Conservation (phyloP, 352 stramenopile genomes). For the Elongisporangium prolatum region DNA sequence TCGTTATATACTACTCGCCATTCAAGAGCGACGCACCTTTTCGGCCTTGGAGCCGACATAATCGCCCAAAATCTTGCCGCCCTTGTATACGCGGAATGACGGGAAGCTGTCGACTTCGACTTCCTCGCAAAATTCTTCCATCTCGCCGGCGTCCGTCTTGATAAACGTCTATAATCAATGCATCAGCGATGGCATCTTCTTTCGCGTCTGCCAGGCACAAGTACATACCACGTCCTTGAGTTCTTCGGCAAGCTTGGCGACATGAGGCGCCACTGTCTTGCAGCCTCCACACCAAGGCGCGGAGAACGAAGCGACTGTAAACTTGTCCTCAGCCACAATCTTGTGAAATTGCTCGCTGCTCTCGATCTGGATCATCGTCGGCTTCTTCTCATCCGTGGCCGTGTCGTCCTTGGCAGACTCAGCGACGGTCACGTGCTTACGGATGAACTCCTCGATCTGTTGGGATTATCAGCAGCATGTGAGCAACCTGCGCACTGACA, state of each 20-base stretch:
- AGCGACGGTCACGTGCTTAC: slow-evolving; percentile 20
- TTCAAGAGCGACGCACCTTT: slow-evolving; percentile 34
- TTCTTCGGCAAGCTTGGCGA: slow-evolving; percentile 48
- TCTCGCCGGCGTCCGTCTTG: slow-evolving; percentile 49
- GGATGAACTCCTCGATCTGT: slow-evolving; percentile 63
- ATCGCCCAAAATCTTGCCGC: slow-evolving; percentile 47
- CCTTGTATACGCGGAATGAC: slow-evolving; percentile 73
- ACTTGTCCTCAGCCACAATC: slow-evolving; percentile 22
- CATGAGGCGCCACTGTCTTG: slow-evolving; percentile 51
- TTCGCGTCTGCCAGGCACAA: background rate
- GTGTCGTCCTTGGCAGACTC: background rate
- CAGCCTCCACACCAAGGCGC: slow-evolving; percentile 65
- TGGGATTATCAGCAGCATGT: background rate
- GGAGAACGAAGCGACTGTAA: slow-evolving; percentile 47
- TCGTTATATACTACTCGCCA: background rate
- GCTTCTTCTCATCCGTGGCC: background rate
- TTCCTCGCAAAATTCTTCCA: slow-evolving; percentile 64
- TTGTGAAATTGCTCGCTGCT: slow-evolving; percentile 36
- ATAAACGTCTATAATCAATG: slow-evolving; percentile 30
- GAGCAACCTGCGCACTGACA: background rate
- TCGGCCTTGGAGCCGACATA: slow-evolving; percentile 69
- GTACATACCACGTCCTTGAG: slow-evolving; percentile 18
- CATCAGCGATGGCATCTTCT: slow-evolving; percentile 1
- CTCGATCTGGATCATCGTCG: slow-evolving; percentile 30
- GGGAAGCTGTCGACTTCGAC: slow-evolving; percentile 74